Conservation (phyloP, 345 rosid genomes). For the Eutrema heterophyllum region DNA sequence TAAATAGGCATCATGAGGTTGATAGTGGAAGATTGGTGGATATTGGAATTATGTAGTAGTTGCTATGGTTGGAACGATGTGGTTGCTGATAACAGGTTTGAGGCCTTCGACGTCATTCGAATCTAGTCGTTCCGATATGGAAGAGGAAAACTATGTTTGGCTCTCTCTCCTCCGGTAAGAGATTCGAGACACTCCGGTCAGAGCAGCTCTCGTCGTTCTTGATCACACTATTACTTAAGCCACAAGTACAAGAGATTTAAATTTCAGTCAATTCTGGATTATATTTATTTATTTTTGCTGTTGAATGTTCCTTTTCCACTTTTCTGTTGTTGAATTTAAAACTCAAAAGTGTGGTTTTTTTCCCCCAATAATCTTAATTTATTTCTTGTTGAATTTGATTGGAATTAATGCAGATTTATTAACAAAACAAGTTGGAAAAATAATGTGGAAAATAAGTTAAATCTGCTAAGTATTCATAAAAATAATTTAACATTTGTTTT, state of each 20-base stretch:
- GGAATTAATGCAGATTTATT: background rate
- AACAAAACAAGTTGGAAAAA: background rate
- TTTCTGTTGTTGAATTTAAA: background rate
- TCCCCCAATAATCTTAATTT: background rate
- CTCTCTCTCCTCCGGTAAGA: too few species aligned
- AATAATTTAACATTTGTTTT: background rate
- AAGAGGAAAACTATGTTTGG: too few species aligned
- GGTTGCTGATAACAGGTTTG: background rate
- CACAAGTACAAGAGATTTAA: background rate
- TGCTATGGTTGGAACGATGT: background rate
- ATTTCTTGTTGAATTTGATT: background rate
- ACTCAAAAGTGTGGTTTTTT: background rate
- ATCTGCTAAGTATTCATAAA: background rate
- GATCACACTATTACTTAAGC: background rate
- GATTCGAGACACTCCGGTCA: too few species aligned
- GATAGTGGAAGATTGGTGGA: background rate
- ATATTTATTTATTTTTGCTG: background rate
- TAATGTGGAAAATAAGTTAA: background rate
- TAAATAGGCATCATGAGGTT: background rate
- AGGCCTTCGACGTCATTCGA: background rate
- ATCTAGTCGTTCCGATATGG: slow-evolving; percentile 24
- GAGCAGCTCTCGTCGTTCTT: too few species aligned
- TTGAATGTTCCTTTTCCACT: background rate
- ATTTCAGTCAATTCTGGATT: background rate
- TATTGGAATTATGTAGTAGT: background rate